Evolutionary conservation across 2,329 filamentous ascomycete genomes (phyloP).

Genomic region (Fusarium circinatum): DNA sequence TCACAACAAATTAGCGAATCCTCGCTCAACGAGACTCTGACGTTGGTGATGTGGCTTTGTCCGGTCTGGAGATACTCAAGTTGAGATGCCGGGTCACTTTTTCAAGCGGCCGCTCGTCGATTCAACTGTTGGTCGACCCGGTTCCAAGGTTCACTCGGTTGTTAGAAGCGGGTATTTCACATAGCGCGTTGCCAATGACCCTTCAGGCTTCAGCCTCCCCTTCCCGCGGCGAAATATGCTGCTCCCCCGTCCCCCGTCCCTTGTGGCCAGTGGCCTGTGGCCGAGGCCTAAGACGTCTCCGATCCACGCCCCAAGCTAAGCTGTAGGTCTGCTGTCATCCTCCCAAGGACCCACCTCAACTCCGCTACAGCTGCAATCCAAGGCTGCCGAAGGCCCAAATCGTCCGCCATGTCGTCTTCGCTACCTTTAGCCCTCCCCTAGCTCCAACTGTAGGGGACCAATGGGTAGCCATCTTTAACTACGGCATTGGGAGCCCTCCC

Average conservation of each 20-base stretch:
- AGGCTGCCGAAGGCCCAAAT: conserved; percentile 15
- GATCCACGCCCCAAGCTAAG: conserved; percentile 18
- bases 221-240: conserved; percentile 25
- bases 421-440: conserved; percentile 12
- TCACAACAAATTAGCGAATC: background rate
- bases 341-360: conserved; percentile 11
- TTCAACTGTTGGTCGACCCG: conserved; percentile 10
- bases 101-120: conserved; percentile 11
- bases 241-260: conserved; percentile 22
- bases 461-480: conserved; percentile 28
- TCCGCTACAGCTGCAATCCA: conserved; percentile 23
- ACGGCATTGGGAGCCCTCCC: conserved; percentile 31
- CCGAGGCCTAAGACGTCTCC: conserved; percentile 16
- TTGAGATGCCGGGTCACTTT: background rate
- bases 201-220: conserved; percentile 3
- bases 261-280: background rate
- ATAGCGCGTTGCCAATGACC: conserved; percentile 9
- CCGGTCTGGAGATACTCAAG: background rate
- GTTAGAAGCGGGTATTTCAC: conserved; percentile 16
- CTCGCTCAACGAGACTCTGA: background rate
- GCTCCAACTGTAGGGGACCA: conserved; percentile 25
- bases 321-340: conserved; percentile 31
- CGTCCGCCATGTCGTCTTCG: conserved; percentile 14
- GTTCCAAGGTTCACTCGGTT: conserved; percentile 26
- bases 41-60: background rate